phyloP scores from a whole-genome alignment of 805 yeast genomes.

The Candida ortonii region DNA sequence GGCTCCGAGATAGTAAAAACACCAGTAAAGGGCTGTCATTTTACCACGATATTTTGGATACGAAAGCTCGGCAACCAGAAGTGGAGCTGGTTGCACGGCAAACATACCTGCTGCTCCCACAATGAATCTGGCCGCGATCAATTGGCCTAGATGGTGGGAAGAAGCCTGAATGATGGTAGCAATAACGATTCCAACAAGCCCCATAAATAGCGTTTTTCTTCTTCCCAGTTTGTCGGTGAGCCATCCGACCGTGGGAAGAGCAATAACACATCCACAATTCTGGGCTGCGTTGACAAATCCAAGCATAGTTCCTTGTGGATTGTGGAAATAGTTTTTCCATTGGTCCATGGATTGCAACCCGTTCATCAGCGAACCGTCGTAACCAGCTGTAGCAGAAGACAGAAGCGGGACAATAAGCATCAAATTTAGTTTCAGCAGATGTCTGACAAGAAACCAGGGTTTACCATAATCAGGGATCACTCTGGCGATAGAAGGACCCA shows the following conservation, averaged over 20 bases:
- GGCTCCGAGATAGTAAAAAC: slow-evolving; percentile 46
- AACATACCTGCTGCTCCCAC: slow-evolving; percentile 47
- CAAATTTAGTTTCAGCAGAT: slow-evolving; percentile 37
- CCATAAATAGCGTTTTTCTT: slow-evolving; percentile 50
- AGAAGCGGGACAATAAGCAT: slow-evolving; percentile 35
- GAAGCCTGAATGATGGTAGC: slow-evolving; percentile 55
- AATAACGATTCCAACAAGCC: slow-evolving; percentile 49
- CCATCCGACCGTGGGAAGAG: slow-evolving; percentile 30
- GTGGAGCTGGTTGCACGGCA: slow-evolving; percentile 44
- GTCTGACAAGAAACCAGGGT: slow-evolving; percentile 37
- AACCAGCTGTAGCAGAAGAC: slow-evolving; percentile 41
- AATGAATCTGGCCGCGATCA: slow-evolving; percentile 44
- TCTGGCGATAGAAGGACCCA: slow-evolving; percentile 19
- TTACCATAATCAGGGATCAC: slow-evolving; percentile 26
- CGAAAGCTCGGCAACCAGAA: slow-evolving; percentile 48
- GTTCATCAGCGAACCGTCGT: slow-evolving; percentile 44
- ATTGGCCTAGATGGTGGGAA: slow-evolving; percentile 34
- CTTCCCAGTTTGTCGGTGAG: slow-evolving; percentile 54
- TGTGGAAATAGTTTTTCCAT: slow-evolving; percentile 37
- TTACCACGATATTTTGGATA: slow-evolving; percentile 45
- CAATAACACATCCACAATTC: slow-evolving; percentile 36
- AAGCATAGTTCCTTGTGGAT: slow-evolving; percentile 33
- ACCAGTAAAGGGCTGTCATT: slow-evolving; percentile 46
- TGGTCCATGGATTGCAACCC: slow-evolving; percentile 40
- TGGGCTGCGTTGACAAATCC: slow-evolving; percentile 39